Conservation (phyloP, 1,284 basidiomycete genomes). For the Boletus holoroseus region DNA sequence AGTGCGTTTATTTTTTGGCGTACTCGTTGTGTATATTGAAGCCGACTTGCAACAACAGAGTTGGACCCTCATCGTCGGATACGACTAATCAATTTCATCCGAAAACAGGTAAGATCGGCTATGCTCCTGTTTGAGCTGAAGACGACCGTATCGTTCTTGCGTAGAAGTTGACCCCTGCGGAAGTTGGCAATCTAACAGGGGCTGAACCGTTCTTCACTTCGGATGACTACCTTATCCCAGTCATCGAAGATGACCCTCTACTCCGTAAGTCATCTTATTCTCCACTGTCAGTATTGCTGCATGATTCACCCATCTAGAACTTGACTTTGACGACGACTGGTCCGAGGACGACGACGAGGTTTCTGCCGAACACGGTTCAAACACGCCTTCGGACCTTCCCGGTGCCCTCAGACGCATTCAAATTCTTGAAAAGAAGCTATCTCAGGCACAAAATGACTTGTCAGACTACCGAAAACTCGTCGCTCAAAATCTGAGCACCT, state of each 20-base stretch:
- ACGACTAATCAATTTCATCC: conserved; percentile 81
- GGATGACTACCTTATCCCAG: conserved; percentile 76
- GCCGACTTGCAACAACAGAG: conserved; percentile 32
- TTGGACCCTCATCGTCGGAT: conserved; percentile 68
- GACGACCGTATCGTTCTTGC: background rate
- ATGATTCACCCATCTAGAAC: conserved; percentile 37
- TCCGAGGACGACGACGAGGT: conserved; percentile 54
- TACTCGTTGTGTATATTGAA: conserved; percentile 1
- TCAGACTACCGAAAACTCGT: conserved; percentile 56
- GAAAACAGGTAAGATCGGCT: conserved; percentile 51
- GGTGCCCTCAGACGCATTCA: conserved; percentile 44
- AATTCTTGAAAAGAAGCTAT: conserved; percentile 50
- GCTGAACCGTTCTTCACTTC: conserved; percentile 60
- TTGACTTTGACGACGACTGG: conserved; percentile 67
- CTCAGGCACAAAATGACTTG: conserved; percentile 49
- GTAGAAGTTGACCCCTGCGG: conserved; percentile 49
- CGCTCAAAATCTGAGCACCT: conserved; percentile 44
- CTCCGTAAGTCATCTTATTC: conserved; percentile 57
- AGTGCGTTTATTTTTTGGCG: conserved; percentile 38
- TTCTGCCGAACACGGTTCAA: conserved; percentile 23
- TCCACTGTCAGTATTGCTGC: background rate
- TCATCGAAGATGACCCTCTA: conserved; percentile 77
- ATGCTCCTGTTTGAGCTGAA: conserved; percentile 11
- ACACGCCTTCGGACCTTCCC: conserved; percentile 30
- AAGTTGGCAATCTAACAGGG: conserved; percentile 47